phyloP scores from a whole-genome alignment of 2,329 filamentous ascomycete genomes.

The Hirsutella minnesotensis region DNA sequence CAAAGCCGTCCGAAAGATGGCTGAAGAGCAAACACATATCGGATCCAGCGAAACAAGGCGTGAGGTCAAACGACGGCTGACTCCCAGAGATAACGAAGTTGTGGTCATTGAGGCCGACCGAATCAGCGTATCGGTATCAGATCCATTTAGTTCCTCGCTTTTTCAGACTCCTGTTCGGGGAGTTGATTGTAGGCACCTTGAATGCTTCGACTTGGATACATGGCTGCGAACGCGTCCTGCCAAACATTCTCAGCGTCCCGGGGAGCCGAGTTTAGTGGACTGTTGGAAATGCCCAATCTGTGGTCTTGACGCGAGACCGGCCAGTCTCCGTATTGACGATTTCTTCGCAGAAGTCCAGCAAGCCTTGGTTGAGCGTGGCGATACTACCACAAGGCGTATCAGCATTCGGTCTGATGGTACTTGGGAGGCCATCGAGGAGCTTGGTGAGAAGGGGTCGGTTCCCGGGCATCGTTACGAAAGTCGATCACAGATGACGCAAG shows the following conservation, averaged over 20 bases:
- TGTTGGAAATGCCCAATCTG: conserved; percentile 86
- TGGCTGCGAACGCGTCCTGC: conserved; percentile 59
- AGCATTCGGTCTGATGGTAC: conserved; percentile 16
- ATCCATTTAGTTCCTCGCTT: conserved; percentile 54
- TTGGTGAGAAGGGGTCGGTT: too few relatives aligned
- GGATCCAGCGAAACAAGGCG: conserved; percentile 37
- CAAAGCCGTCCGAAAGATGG: conserved; percentile 27
- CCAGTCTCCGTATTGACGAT: conserved; percentile 57
- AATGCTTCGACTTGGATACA: conserved; percentile 82
- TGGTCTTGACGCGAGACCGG: conserved; percentile 62
- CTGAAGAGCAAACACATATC: conserved; percentile 23
- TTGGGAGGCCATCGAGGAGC: conserved; percentile 20
- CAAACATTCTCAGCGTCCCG: conserved; percentile 19
- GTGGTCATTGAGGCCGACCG: conserved; percentile 44
- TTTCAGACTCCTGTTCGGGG: conserved; percentile 65
- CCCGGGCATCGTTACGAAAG: too few relatives aligned
- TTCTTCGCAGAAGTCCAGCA: conserved; percentile 56
- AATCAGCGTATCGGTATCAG: conserved; percentile 47
- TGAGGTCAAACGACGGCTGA: conserved; percentile 41
- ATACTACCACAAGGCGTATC: conserved; percentile 17
- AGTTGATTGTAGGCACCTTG: conserved; percentile 57
- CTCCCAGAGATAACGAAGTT: conserved; percentile 38
- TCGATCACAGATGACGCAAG: neutral
- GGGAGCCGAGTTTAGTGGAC: conserved; percentile 47
- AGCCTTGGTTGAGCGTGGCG: conserved; percentile 26